Percentiles rank a stretch among this genome's conserved stretches.
phyloP scores from a whole-genome alignment of 202 grass and related monocot genomes.

The Setaria italica region DNA sequence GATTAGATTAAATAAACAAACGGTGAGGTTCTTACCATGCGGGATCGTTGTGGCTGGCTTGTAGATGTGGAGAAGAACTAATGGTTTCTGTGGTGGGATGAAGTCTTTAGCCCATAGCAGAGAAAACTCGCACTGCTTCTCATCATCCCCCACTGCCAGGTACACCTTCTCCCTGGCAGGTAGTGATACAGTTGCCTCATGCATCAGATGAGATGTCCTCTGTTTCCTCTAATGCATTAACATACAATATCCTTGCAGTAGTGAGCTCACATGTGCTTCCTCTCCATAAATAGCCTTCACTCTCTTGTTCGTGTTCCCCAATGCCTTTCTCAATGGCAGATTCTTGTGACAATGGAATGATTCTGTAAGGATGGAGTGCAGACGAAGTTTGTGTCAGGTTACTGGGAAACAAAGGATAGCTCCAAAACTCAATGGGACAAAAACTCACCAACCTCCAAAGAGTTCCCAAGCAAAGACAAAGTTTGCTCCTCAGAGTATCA shows the following conservation, averaged over 20 bases:
- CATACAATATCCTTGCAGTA: not conserved
- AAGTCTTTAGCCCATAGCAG: conserved; percentile 28
- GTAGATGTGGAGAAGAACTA: conserved; percentile 40
- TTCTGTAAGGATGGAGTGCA: conserved; percentile 15
- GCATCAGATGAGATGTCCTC: conserved; percentile 9
- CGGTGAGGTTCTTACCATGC: conserved; percentile 6
- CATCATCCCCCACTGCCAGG: conserved; percentile 2
- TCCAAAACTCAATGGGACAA: conserved; percentile 16
- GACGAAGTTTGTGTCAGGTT: conserved; percentile 6
- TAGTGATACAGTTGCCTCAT: not conserved
- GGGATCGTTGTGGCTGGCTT: conserved; percentile 19
- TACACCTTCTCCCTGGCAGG: not conserved
- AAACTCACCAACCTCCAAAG: not conserved
- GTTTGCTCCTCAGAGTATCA: not conserved
- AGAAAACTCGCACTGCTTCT: not conserved
- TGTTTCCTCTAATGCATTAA: conserved; percentile 15
- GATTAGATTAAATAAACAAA: not conserved
- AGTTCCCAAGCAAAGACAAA: conserved; percentile 21
- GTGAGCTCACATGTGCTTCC: not conserved
- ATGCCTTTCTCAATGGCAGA: not conserved
- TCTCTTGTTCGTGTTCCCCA: conserved; percentile 7
- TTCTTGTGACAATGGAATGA: conserved; percentile 32
- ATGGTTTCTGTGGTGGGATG: conserved; percentile 2
- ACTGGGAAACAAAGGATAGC: not conserved
- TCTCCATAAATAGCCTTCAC: not conserved